These are phyloP conservation scores for Rickenella mellea DNA, from an alignment of 768 basidiomycete genomes.

Conservation along the genomic window DNA sequence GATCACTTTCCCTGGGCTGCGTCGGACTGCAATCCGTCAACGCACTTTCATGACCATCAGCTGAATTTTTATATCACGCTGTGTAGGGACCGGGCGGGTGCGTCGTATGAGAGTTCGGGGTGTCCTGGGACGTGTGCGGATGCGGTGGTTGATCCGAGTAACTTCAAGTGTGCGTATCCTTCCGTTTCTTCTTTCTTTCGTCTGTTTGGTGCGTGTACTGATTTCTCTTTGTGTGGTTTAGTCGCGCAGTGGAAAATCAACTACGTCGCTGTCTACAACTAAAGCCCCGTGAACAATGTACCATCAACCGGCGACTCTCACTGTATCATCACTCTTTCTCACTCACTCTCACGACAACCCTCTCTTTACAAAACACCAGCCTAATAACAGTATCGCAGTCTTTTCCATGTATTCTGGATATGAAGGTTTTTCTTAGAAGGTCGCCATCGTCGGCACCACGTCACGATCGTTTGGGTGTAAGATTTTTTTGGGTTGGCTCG, in stretches of 20 bases:
- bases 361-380: no score
- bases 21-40: slow-evolving; percentile 23
- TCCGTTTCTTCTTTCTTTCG: slow-evolving; percentile 1
- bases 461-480: no score
- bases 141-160: slow-evolving; percentile 15
- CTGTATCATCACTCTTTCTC: no score
- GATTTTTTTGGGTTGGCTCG: no score
- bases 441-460: no score
- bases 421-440: no score
- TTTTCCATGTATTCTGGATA: no score
- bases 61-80: slow-evolving; percentile 32
- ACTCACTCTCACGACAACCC: no score
- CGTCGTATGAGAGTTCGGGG: slow-evolving; percentile 17
- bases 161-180: slow-evolving; percentile 15
- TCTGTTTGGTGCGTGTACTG: slow-evolving; percentile 1
- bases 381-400: no score
- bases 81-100: slow-evolving; percentile 35
- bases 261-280: slow-evolving; percentile 45
- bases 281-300: no score
- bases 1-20: no score
- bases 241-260: slow-evolving; percentile 50
- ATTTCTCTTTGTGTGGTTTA: slow-evolving; percentile 15
- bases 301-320: no score
- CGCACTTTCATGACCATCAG: slow-evolving; percentile 27
- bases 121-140: slow-evolving; percentile 25